Conservation (phyloP, 2,329 filamentous ascomycete species). For the Sarocladiaceae sp. region DNA sequence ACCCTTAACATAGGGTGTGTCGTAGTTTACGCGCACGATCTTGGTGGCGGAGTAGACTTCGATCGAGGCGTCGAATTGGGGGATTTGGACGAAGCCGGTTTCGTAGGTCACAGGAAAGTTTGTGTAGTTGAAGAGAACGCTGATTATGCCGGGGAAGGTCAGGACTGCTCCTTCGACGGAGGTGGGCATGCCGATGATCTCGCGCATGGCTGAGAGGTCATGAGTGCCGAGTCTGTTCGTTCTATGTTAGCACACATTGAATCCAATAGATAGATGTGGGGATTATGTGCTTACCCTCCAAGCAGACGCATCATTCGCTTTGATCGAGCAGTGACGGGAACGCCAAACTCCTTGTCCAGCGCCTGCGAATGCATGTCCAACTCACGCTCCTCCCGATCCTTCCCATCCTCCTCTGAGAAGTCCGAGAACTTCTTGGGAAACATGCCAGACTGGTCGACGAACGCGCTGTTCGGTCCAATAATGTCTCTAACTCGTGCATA, state of each 20-base stretch:
- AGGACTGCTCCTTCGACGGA: constrained; percentile 22
- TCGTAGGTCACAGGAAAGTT: constrained; percentile 53
- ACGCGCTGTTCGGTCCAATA: constrained; percentile 42
- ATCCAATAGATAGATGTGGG: too few species aligned
- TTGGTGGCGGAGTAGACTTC: constrained; percentile 51
- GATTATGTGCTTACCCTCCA: background rate
- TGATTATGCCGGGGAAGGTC: constrained; percentile 24
- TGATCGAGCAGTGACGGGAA: background rate
- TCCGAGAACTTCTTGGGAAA: constrained; percentile 37
- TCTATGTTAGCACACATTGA: background rate
- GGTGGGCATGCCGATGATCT: constrained; percentile 42
- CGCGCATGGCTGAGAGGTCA: constrained; percentile 47
- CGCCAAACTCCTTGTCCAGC: constrained; percentile 9
- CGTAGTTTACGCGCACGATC: constrained; percentile 48
- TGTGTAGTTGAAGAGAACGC: constrained; percentile 39
- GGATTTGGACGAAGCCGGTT: constrained; percentile 48
- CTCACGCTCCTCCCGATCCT: background rate
- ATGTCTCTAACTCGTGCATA: constrained; percentile 44
- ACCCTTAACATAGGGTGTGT: constrained; percentile 55
- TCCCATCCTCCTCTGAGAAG: constrained; percentile 20
- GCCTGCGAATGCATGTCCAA: constrained; percentile 10
- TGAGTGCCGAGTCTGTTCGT: constrained; percentile 39
- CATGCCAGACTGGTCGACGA: constrained; percentile 39
- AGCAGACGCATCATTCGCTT: constrained; percentile 4
- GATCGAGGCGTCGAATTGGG: constrained; percentile 47